phyloP scores from a whole-genome alignment of 2,329 filamentous ascomycete genomes.

The Hortaea werneckii region DNA sequence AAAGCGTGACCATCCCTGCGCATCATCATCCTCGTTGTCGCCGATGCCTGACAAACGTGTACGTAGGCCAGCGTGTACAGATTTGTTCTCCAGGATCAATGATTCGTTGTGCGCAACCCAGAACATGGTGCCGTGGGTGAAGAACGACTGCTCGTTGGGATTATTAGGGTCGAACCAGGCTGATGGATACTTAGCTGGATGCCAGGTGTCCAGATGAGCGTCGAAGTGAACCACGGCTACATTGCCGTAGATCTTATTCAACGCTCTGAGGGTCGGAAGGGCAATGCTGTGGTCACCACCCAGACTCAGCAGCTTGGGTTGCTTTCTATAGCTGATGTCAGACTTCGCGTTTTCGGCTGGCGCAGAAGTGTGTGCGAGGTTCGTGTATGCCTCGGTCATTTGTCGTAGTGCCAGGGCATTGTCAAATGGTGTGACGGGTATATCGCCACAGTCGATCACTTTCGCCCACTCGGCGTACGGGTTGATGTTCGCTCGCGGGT shows the following conservation, averaged over 20 bases:
- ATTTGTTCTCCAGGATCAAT: slow-evolving; percentile 61
- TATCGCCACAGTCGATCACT: slow-evolving; percentile 82
- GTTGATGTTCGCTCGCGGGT: slow-evolving; percentile 71
- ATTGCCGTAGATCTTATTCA: slow-evolving; percentile 36
- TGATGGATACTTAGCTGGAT: slow-evolving; percentile 68
- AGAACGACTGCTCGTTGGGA: slow-evolving; percentile 55
- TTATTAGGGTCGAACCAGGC: slow-evolving; percentile 52
- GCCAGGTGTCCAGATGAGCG: slow-evolving; percentile 73
- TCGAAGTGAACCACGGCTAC: slow-evolving; percentile 43
- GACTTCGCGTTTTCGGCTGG: slow-evolving; percentile 28
- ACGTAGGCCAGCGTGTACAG: slow-evolving; percentile 73
- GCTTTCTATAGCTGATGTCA: slow-evolving; percentile 31
- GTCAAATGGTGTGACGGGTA: slow-evolving; percentile 78
- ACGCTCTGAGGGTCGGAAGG: slow-evolving; percentile 39
- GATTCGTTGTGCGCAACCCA: slow-evolving; percentile 77
- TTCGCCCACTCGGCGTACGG: slow-evolving; percentile 71
- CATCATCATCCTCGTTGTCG: slow-evolving; percentile 58
- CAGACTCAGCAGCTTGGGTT: slow-evolving; percentile 38
- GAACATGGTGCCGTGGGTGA: slow-evolving; percentile 88
- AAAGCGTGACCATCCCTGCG: slow-evolving; percentile 71
- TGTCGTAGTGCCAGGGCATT: slow-evolving; percentile 71
- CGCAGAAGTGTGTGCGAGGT: slow-evolving; percentile 46
- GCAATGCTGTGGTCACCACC: slow-evolving; percentile 43
- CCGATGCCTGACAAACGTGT: slow-evolving; percentile 62
- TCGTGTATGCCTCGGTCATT: slow-evolving; percentile 71